Base-by-base conservation (phyloP, 1,139 yeast species). In the Diutina mesorugosa region DNA sequence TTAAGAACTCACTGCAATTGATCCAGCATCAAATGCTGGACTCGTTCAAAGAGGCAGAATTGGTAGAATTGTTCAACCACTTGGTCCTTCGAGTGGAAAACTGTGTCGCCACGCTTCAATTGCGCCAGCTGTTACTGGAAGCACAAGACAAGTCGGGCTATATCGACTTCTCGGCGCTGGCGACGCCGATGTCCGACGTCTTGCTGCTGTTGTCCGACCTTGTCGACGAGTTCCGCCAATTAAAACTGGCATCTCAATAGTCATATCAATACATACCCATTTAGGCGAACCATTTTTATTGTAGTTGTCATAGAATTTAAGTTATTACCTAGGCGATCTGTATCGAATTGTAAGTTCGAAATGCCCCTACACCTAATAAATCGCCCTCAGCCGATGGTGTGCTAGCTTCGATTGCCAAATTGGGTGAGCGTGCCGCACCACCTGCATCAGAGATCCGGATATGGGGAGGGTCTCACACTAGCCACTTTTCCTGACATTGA, bases 51-150 rank as follows among this genome's bases (percentile, higher is more conserved):
- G 53, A 50, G 29, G 45, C 53, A 5, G 53, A 50, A 32, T 10
- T 50, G 53, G 69, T 81, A 45, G 70, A 77, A n/a, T 73, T 84
- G 56, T 71, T 85, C 60, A 85, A 83, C 59, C 87, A 83, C 63
- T 68, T 83, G 29, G 53, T 32, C 80, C 84, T 32, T 0, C 72
- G 90, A 63, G 76, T 85, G 56, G 90, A 85, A 64, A 80, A 78
- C 59, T 74, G 81, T 64, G 78, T 74, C 3, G 68, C 74, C 2
- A 63, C 69, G 1, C 64, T 76, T 41, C 68, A 65, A 55, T 54
- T 61, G 56, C 57, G 63, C 4, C 62, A 60, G 48, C 46, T 59
- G 14, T 56, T 58, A 38, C 56, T 56, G 18, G 28, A 16, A 38
- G 54, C 59, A 55, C 55, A 60, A 4, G 76, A 74, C 0, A 59